Conservation (phyloP, 2,329 filamentous ascomycete genomes). For the Trichophyton equinum region DNA sequence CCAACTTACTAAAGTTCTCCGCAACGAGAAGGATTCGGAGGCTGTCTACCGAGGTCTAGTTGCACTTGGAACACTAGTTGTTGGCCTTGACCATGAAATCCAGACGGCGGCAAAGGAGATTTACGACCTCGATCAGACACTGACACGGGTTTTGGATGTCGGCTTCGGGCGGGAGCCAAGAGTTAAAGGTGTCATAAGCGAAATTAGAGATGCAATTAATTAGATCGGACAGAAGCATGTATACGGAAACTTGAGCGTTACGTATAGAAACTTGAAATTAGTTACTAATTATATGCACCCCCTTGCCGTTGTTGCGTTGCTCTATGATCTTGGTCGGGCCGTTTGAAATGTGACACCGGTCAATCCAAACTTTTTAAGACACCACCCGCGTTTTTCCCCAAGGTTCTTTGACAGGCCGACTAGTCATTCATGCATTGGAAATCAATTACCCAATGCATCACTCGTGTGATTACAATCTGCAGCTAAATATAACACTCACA, state of each 20-base stretch:
- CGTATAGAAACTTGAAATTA: background rate
- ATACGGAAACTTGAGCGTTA: background rate
- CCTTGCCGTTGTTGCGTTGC: background rate
- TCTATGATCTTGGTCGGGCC: background rate
- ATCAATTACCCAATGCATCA: background rate
- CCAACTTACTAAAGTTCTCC: slow-evolving; percentile 51
- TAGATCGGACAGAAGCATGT: background rate
- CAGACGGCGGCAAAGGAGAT: slow-evolving; percentile 46
- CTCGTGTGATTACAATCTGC: background rate
- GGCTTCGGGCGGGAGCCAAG: slow-evolving; percentile 45
- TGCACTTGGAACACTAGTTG: slow-evolving; percentile 64
- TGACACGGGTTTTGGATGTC: slow-evolving; percentile 38
- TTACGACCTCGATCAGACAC: slow-evolving; percentile 38
- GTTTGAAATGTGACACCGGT: background rate
- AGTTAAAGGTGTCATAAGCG: slow-evolving; percentile 46
- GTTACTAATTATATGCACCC: background rate
- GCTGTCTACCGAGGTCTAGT: slow-evolving; percentile 72
- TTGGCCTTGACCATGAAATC: slow-evolving; percentile 46
- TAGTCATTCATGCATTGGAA: background rate
- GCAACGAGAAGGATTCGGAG: slow-evolving; percentile 61
- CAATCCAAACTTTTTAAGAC: background rate
- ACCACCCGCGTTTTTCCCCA: background rate
- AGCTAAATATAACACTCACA: slow-evolving; percentile 15
- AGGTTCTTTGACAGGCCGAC: background rate
- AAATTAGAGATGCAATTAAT: slow-evolving; percentile 40